These are phyloP conservation scores for Mollisiaceae sp. DNA, from an alignment of 2,329 filamentous ascomycete genomes.

Conservation along the genomic window DNA sequence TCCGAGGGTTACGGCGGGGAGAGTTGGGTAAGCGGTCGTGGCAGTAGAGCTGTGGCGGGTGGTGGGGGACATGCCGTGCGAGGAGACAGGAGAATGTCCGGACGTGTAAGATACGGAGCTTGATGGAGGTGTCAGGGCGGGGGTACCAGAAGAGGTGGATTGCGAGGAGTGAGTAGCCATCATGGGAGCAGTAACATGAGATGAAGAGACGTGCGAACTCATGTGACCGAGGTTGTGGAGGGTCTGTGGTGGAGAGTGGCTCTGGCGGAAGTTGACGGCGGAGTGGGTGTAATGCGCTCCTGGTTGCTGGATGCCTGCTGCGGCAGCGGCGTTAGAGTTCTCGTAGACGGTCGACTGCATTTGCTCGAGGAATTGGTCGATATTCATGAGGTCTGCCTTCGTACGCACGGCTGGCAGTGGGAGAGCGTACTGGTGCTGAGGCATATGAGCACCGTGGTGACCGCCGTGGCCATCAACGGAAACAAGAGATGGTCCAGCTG, in stretches of 20 bases:
- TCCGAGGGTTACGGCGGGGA: slow-evolving; percentile 73
- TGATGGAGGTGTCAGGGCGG: slow-evolving; percentile 77
- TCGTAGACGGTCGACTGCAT: slow-evolving; percentile 97
- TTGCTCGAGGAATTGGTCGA: slow-evolving; percentile 93
- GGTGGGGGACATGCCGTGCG: slow-evolving; percentile 69
- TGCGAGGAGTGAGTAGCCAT: slow-evolving; percentile 65
- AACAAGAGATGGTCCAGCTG: slow-evolving; percentile 54
- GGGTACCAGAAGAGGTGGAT: slow-evolving; percentile 62
- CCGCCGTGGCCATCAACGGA: slow-evolving; percentile 57
- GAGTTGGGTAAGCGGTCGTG: slow-evolving; percentile 74
- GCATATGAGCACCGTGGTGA: slow-evolving; percentile 61
- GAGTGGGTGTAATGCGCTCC: slow-evolving; percentile 67
- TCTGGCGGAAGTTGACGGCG: slow-evolving; percentile 61
- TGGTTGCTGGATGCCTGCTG: slow-evolving; percentile 77
- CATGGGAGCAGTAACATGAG: slow-evolving; percentile 60
- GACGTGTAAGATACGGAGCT: slow-evolving; percentile 79
- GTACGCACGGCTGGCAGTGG: slow-evolving; percentile 89
- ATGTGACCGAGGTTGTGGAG: slow-evolving; percentile 36
- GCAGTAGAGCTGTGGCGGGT: slow-evolving; percentile 62
- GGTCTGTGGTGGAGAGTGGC: slow-evolving; percentile 56
- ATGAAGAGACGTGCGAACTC: slow-evolving; percentile 42
- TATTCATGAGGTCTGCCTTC: slow-evolving; percentile 91
- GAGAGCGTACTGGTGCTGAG: slow-evolving; percentile 81
- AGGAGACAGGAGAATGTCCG: slow-evolving; percentile 75
- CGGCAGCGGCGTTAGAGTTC: slow-evolving; percentile 80